Base-by-base conservation (phyloP, 306 rosid genomes). In the Geum urbanum region DNA sequence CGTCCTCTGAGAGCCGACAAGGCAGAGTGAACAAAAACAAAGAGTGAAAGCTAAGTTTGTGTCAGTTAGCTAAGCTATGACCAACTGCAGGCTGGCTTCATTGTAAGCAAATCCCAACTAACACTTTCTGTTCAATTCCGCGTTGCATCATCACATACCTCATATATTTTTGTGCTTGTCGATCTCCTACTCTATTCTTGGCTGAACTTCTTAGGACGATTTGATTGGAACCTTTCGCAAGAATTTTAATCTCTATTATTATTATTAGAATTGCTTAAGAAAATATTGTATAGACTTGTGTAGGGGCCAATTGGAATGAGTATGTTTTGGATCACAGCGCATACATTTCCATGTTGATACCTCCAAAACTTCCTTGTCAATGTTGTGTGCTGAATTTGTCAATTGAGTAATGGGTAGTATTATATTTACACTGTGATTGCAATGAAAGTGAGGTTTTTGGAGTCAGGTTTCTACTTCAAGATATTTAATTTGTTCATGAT, bases 221-320 rank as follows among this genome's bases (percentile, higher is more conserved):
- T 56, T 24, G 62, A 56, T 56, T 56, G n/a, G 62, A 56, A 56
- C n/a, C 62, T n/a, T 43, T 56, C 62, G 62, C 13, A 56, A 9
- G 27, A 24, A 24, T 27, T 24, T 32, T 32, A 32, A 32, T 32
- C 3, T 32, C 37, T 32, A 32, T 3, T 32, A 1, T 32, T 32
- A 32, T 3, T 32, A 32, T 3, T 32, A 32, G 37, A 32, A 32
- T 32, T 32, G 37, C 37, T 32, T 32, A 32, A 32, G 37, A 2
- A 24, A 50, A 22, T 56, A 56, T 56, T 22, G 12, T 56, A 24
- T 12, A 27, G 41, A 7, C 62, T 56, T 12, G n/a, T 56, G 13
- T 56, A 56, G 37, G 37, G 32, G 16, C 15, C 40, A 24, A 56
- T 56, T 56, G 39, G 8, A 14, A 55, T 56, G 13, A 37, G 5